Percentiles rank a stretch among this genome's conserved stretches.
phyloP scores from a whole-genome alignment of 1,284 basidiomycete genomes.

The Vanrija sp. region DNA sequence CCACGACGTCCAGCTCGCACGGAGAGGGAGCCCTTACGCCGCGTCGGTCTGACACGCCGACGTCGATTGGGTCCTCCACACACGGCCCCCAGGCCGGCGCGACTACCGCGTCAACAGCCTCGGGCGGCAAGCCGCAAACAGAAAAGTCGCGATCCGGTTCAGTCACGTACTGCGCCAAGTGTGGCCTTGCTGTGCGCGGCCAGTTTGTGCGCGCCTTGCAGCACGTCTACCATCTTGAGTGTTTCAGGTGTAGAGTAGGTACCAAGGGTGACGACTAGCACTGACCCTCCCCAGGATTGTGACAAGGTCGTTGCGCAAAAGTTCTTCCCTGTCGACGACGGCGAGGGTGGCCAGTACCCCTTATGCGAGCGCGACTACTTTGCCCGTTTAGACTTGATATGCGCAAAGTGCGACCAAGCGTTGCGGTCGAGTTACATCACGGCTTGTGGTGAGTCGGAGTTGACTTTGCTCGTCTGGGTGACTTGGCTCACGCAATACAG shows the following conservation, averaged over 20 bases:
- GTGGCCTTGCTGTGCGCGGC: slow-evolving; percentile 54
- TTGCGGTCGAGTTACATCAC: slow-evolving; percentile 98
- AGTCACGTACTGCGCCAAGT: slow-evolving; percentile 43
- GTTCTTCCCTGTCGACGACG: slow-evolving; percentile 90
- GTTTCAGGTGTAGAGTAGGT: slow-evolving; percentile 92
- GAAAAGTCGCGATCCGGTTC: slow-evolving; percentile 18
- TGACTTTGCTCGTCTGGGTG: not conserved
- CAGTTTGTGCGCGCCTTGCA: slow-evolving; percentile 95
- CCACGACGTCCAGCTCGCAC: slow-evolving; percentile 1
- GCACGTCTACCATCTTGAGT: slow-evolving; percentile 90
- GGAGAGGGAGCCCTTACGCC: slow-evolving; percentile 13
- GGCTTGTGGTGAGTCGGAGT: slow-evolving; percentile 76
- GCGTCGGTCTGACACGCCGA: slow-evolving; percentile 14
- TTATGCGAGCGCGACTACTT: slow-evolving; percentile 99
- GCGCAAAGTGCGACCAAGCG: slow-evolving; percentile 90
- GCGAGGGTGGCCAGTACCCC: slow-evolving; percentile 74
- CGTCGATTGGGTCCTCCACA: slow-evolving; percentile 5
- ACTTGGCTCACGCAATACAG: slow-evolving; percentile 50
- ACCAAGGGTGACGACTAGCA: not conserved
- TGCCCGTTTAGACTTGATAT: slow-evolving; percentile 89
- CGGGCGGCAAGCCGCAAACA: not conserved
- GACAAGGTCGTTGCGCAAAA: slow-evolving; percentile 94
- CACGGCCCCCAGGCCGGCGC: not conserved
- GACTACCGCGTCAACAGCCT: not conserved
- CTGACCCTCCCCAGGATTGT: slow-evolving; percentile 68